A percentile compares a stretch with the other conserved stretches of the same genome.
Evolutionary conservation across 225 moss, liverwort and hornwort species (phyloP).

Genomic region (Polytrichum formosum): DNA sequence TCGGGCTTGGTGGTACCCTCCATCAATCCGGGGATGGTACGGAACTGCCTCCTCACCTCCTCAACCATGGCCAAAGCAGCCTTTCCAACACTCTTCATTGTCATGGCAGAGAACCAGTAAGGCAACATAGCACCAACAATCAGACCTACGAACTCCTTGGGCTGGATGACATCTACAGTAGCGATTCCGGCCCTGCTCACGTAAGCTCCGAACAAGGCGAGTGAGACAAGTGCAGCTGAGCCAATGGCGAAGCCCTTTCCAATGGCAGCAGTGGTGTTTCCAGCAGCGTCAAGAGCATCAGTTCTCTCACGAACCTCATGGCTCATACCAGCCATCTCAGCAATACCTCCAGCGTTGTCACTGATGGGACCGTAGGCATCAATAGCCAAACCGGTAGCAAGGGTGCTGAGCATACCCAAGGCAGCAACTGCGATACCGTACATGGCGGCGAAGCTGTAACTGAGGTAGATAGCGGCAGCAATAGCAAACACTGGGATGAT

Average conservation of each 20-base stretch:
- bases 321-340: slow-evolving; percentile 82
- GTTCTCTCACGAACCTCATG: slow-evolving; percentile 62
- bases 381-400: slow-evolving; percentile 67
- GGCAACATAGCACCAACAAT: slow-evolving; percentile 91
- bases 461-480: slow-evolving; percentile 61
- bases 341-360: slow-evolving; percentile 83
- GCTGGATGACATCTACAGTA: slow-evolving; percentile 80
- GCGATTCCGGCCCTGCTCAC: slow-evolving; percentile 87
- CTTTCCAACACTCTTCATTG: slow-evolving; percentile 97
- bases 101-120: slow-evolving; percentile 95
- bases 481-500: slow-evolving; percentile 72
- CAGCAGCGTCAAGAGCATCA: slow-evolving; percentile 59
- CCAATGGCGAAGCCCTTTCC: slow-evolving; percentile 72
- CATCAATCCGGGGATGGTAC: slow-evolving; percentile 65
- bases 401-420: slow-evolving; percentile 73
- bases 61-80: slow-evolving; percentile 98
- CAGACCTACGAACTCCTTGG: slow-evolving; percentile 83
- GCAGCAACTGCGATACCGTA: slow-evolving; percentile 75
- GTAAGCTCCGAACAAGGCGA: slow-evolving; percentile 87
- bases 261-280: slow-evolving; percentile 70
- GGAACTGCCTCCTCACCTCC: slow-evolving; percentile 91
- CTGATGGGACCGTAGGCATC: slow-evolving; percentile 75
- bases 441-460: slow-evolving; percentile 74
- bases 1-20: slow-evolving; percentile 84
- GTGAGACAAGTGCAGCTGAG: slow-evolving; percentile 60